Evolutionary conservation across 2,329 filamentous ascomycete genomes (phyloP), one percentile per base, ranked within the genome.

Genomic region (Exophiala oligosperma): DNA sequence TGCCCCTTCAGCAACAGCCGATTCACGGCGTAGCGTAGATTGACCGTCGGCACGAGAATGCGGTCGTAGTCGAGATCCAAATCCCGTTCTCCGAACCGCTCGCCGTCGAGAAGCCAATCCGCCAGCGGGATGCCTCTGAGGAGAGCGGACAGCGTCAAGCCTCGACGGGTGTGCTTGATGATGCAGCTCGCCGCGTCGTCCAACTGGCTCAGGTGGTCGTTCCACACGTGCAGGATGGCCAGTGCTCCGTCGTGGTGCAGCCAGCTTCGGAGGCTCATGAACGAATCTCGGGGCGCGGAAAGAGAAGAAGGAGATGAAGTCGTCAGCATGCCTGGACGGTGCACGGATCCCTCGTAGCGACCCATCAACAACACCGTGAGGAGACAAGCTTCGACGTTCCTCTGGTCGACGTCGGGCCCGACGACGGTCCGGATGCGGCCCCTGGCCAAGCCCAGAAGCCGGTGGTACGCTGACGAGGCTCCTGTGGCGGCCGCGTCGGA

Each of bases 181-280:
- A 70, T 61, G 43, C 49, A 32, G 9, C 66, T 64, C 17, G 59
- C 52, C 8, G 17, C 17, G 17, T 54, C 35, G 1, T 24, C 49
- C 3, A 43, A 26, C 21, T 49, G 40, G 52, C 40, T 44, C 0
- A 59, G 44, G 2, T 57, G 49, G 5, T 70, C 63, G 8, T 64
- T 64, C 69, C 70, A 72, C 11, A 63, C 14, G 41, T 68, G 70
- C 28, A 72, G 48, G 37, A 70, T 62, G 2, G 68, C 69, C 41
- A 70, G 50, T 5, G 65, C 66, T 8, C 69, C 69, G 60, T 67
- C 62, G 56, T 69, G 62, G 60, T 70, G 69, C 14, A 69, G 80
- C 59, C 78, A 79, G 12, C 71, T 54, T 37, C 11, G 52, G 14
- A 50, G 14, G 9, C 47, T 24, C 21, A n/a, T 49, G 28, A 48